Base-by-base conservation (phyloP, 352 stramenopile genomes). In the Phytophthora macrochlamydospora region DNA sequence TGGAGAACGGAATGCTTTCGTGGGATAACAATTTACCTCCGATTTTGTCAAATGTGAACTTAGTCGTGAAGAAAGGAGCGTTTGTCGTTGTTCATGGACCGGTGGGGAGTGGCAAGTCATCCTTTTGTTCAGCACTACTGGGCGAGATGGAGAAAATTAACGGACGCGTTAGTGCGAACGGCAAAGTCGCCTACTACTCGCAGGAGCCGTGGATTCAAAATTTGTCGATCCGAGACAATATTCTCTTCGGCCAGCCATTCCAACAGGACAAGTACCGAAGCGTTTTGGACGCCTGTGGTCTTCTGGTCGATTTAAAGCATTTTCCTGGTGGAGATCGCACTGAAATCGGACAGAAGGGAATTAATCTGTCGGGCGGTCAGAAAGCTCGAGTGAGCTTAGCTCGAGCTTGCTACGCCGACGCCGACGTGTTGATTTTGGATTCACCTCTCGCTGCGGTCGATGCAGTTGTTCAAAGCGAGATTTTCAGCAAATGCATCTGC, bases 281-380 rank as follows among this genome's bases (percentile, higher is more conserved):
- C 4, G 78, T 83, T 4, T 37, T 95, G 6, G 54, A 77, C 40
- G 76, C 71, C 5, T 97, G 92, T 65, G 79, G 75, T 5, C 69
- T 98, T 4, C 37, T 82, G 0, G 79, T 85, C 38, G 94, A 98
- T 63, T 65, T 98, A 24, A 71, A 70, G 6, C 65, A 95, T n/a
- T 76, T 98, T n/a, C 81, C 90, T 1, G 75, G 48, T 31, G 92
- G 94, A 11, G 94, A 99, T 67, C 7, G 59, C 50, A 98, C 93
- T 5, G 93, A 98, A 73, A 98, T 98, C 56, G 96, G 94, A n/a
- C 90, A 98, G 71, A 96, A 95, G 56, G 96, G 95, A 2, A 85
- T 99, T 4, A 99, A 95, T 55, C 71, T 99, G 9, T 96, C 73
- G 1, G 95, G 96, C 12, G 95, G 96, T 2, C 94, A 99, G 73